Conservation (phyloP, 352 stramenopile species). For the Phytophthora palmivora region DNA sequence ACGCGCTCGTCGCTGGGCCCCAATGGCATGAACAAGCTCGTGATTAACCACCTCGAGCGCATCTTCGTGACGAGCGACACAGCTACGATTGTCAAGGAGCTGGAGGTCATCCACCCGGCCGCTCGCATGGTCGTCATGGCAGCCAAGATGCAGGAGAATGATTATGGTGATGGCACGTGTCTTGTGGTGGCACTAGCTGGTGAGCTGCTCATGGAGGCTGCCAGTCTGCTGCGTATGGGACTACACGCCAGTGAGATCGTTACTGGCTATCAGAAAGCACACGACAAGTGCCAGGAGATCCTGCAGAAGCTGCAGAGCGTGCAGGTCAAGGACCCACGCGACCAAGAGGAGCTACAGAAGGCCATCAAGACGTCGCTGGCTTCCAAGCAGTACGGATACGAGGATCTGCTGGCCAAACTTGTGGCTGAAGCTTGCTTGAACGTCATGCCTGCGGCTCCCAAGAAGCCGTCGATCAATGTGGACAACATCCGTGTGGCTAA, state of each 20-base stretch:
- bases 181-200: slow-evolving; percentile 97
- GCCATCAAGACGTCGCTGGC: slow-evolving; percentile 95
- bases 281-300: slow-evolving; percentile 93
- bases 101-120: slow-evolving; percentile 98
- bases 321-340: slow-evolving; percentile 82
- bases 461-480: slow-evolving; percentile 93
- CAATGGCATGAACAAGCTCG: slow-evolving; percentile 99
- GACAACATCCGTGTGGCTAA: slow-evolving; percentile 99
- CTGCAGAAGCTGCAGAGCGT: slow-evolving; percentile 90
- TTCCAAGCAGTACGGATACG: slow-evolving; percentile 98
- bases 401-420: slow-evolving; percentile 94
- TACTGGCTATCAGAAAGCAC: slow-evolving; percentile 96
- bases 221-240: slow-evolving; percentile 97
- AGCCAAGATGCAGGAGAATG: slow-evolving; percentile 98
- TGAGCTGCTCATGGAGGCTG: slow-evolving; percentile 96
- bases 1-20: slow-evolving; percentile 97
- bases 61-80: slow-evolving; percentile 99
- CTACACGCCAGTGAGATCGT: slow-evolving; percentile 98
- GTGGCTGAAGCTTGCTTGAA: slow-evolving; percentile 96
- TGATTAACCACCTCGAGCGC: slow-evolving; percentile 99
- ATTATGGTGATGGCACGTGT: slow-evolving; percentile 97
- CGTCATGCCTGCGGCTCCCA: slow-evolving; percentile 90
- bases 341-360: slow-evolving; percentile 86
- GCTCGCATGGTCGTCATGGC: slow-evolving; percentile 99
- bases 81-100: slow-evolving; percentile 99